Evolutionary conservation across 495 filamentous ascomycete genomes (phyloP), one percentile per base, ranked within the genome.

Genomic region (Penicillium macrosclerotiorum): DNA sequence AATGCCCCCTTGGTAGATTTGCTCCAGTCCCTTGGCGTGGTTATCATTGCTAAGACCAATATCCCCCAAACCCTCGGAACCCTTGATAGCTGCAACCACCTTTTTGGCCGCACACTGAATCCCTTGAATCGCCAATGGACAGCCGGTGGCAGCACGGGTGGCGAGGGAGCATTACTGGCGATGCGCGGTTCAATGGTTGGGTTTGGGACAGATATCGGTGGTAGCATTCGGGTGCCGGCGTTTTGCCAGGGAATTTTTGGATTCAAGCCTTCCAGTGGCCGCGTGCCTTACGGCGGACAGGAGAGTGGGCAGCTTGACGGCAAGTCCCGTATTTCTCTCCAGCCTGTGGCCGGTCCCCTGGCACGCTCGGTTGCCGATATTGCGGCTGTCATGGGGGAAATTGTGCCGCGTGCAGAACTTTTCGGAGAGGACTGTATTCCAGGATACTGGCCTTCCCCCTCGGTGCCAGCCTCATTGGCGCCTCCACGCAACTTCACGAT

Each of bases 31-130:
- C 59, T 71, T 8, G 69, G 69, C 23, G 80, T 83, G 0, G 69
- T 88, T 4, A 63, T 86, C 17, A 81, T 80, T 51, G 74, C 74
- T 57, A 88, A 88, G 58, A 85, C 85, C n/a, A 84, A 80, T 39
- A 60, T 84, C 9, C 81, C 83, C 8, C 77, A 80, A 34, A 74
- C 69, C 13, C 60, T 81, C 47, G 72, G 38, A 14, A 59, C 65
- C 7, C 52, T 72, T 4, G 65, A 70, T 48, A 67, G 62, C 26
- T 63, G 55, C 39, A 72, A 71, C 47, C 59, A 69, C 42, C 59
- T 70, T 11, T 80, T 86, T 44, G 84, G 84, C 6, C 68, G 78
- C 4, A 82, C 78, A 0, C 62, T 82, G 11, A 89, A 91, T 59
- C 85, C 85, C 0, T 57, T 69, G 23, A 83, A 85, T 54, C 72